Conservation (phyloP, 169 alveolate genomes). For the Eimeria falciformis region DNA sequence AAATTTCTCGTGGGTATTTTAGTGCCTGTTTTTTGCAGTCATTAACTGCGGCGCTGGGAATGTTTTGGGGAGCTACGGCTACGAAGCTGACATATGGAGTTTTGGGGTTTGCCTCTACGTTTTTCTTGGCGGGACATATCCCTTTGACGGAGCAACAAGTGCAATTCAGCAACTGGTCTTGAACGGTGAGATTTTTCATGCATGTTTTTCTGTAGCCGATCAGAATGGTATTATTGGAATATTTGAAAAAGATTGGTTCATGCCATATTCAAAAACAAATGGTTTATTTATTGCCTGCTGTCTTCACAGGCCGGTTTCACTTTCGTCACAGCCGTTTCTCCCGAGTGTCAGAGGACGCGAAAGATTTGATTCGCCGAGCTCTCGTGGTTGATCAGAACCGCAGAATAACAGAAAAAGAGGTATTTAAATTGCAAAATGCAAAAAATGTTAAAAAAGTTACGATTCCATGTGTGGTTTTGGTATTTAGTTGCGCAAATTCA, state of each 20-base stretch:
- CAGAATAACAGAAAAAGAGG: constrained; percentile 44
- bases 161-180: constrained; percentile 16
- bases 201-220: background rate
- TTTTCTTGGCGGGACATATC: constrained; percentile 75
- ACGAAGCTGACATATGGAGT: constrained; percentile 69
- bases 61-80: constrained; percentile 42
- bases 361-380: constrained; percentile 42
- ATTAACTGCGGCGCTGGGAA: background rate
- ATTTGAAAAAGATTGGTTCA: background rate
- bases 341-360: constrained; percentile 66
- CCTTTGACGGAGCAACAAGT: constrained; percentile 70
- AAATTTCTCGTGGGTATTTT: background rate
- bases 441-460: background rate
- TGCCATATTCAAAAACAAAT: background rate
- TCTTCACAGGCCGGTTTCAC: constrained; percentile 38
- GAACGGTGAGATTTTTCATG: background rate
- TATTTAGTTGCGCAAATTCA: background rate
- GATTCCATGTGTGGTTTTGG: background rate
- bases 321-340: constrained; percentile 46
- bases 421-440: background rate
- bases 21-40: background rate
- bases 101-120: constrained; percentile 76
- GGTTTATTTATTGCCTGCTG: no score
- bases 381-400: constrained; percentile 43
- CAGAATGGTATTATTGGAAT: background rate